A percentile compares a stretch with the other conserved stretches of the same genome.
Evolutionary conservation across 106 monocot genomes (phyloP).

Genomic region (Apostasia ramifera): DNA sequence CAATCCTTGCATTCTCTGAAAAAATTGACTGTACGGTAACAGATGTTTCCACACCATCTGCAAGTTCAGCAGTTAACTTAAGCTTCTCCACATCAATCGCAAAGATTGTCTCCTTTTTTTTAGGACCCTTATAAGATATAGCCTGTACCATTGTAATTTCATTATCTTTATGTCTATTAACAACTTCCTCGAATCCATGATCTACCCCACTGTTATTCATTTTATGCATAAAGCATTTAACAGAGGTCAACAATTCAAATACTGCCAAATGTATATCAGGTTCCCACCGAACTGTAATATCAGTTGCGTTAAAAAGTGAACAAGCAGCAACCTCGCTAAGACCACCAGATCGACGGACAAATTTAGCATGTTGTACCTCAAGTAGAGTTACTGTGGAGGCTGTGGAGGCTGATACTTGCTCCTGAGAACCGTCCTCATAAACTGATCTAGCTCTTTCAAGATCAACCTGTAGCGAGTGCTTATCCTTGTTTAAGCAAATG

Average conservation of each 20-base stretch:
- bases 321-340: constrained; percentile 68
- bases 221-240: constrained; percentile 53
- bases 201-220: constrained; percentile 30
- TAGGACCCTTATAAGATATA: constrained; percentile 41
- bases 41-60: constrained; percentile 83
- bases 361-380: constrained; percentile 88
- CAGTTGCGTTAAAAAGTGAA: constrained; percentile 80
- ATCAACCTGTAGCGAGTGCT: constrained; percentile 61
- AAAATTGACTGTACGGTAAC: constrained; percentile 84
- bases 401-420: constrained; percentile 35
- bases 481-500: constrained; percentile 67
- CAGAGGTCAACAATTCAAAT: constrained; percentile 40
- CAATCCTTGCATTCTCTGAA: constrained; percentile 94
- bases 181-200: constrained; percentile 32
- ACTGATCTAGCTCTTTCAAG: constrained; percentile 58
- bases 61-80: constrained; percentile 77
- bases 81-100: constrained; percentile 84
- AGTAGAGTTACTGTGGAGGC: constrained; percentile 47
- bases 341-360: constrained; percentile 76
- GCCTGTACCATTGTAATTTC: constrained; percentile 24
- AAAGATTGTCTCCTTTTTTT: constrained; percentile 68
- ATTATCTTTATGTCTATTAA: constrained; percentile 10
- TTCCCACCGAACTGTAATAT: constrained; percentile 79
- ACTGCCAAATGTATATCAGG: constrained; percentile 87
- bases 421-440: constrained; percentile 56